Base-by-base conservation (phyloP, 31 red algal species). In the Asparagopsis taxiformis region DNA sequence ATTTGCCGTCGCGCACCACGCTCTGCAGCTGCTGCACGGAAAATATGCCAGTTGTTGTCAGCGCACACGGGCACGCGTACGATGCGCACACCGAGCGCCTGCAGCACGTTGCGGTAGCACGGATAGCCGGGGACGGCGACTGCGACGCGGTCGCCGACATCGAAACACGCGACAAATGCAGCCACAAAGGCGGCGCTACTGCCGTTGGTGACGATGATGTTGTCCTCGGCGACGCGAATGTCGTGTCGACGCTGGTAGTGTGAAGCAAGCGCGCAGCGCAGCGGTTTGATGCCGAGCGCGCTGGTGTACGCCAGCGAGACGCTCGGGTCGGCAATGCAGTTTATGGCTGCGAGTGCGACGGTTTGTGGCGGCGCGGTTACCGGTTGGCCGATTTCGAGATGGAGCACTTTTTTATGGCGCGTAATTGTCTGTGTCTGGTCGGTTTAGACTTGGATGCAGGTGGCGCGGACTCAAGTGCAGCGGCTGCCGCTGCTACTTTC, bases 101-200 rank as follows among this genome's bases (percentile, higher is more conserved):
- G 3, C 29, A 90, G 75, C 3, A 71, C 62, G 53, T 90, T 44
- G 25, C 68, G 64, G 70, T 90, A 90, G 55, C 72, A 78, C 1
- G 85, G 85, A 33, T 90, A 90, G 49, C 75, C 75, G 1, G 85
- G 75, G 2, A 68, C 68, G 54, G 66, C 38, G 24, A 78, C 41
- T 3, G 75, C 85, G n/a, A 90, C 85, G 23, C 67, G 65, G 33
- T 90, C 85, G 15, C 59, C 75, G 5, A 57, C 33, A 51, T 90
- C 75, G 55, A 90, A 90, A 1, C 36, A 41, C 22, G 76, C 33
- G 1, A 55, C 22, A 44, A 90, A 90, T 1, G 55, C 36, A 5
- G 71, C 75, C 10, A 68, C 39, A 46, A 90, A 90, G 0, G 67
- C 85, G 26, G 39, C 66, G 3, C 73, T 79, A 22, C 52, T 31